A percentile compares a stretch with the other conserved stretches of the same genome.
phyloP scores from a whole-genome alignment of 257 asterid genomes.

The Solanum lignicaule region DNA sequence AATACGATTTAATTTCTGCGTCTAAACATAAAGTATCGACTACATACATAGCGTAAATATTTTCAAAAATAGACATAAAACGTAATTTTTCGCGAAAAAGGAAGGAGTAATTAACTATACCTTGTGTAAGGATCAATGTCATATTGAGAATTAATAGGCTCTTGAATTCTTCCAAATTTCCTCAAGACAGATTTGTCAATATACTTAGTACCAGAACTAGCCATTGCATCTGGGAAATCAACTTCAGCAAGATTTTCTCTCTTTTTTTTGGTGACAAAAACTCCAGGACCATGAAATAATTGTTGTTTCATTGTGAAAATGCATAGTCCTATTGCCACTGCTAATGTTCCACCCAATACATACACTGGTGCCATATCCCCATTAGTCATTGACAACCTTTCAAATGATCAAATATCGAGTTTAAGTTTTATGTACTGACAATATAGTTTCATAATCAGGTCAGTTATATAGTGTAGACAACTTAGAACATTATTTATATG shows the following conservation, averaged over 20 bases:
- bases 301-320: not conserved
- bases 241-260: conserved; percentile 7
- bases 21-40: not conserved
- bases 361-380: not conserved
- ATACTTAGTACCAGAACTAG: not conserved
- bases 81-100: no score
- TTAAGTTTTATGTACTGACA: not conserved
- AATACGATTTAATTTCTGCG: no score
- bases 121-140: not conserved
- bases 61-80: not conserved
- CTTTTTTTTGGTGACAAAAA: not conserved
- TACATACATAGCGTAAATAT: no score
- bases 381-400: not conserved
- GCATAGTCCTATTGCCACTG: not conserved
- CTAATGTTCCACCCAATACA: not conserved
- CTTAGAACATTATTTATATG: not conserved
- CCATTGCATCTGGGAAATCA: not conserved
- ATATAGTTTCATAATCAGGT: not conserved
- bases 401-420: not conserved
- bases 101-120: not conserved
- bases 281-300: not conserved
- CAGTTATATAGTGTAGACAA: not conserved
- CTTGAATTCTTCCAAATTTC: conserved; percentile 2
- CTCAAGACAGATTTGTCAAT: conserved; percentile 2
- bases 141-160: not conserved